A percentile compares a stretch with the other conserved stretches of the same genome.
These are phyloP conservation scores for Auricularia heimuer DNA, from an alignment of 768 basidiomycete species.

Conservation along the genomic window DNA sequence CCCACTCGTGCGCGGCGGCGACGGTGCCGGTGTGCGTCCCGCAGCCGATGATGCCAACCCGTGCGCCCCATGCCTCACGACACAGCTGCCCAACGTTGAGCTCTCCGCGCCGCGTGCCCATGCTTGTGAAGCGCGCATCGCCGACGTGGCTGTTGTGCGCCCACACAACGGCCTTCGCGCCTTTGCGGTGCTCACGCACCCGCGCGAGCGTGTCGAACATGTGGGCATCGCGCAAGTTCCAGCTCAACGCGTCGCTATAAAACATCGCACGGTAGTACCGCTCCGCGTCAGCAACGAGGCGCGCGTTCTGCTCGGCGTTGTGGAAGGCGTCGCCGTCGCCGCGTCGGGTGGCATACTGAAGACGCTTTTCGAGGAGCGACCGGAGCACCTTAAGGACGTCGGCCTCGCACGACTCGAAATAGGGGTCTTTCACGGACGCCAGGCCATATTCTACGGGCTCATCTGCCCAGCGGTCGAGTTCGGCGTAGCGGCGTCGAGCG, in stretches of 20 bases:
- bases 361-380: slow-evolving; percentile 13
- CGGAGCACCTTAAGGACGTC: slow-evolving; percentile 19
- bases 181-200: slow-evolving; percentile 12
- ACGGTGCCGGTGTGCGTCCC: slow-evolving; percentile 20
- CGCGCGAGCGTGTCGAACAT: slow-evolving; percentile 16
- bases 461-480: slow-evolving; percentile 1
- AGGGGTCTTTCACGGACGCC: slow-evolving; percentile 4
- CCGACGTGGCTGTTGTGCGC: slow-evolving; percentile 24
- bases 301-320: slow-evolving; percentile 22
- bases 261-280: slow-evolving; percentile 23
- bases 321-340: slow-evolving; percentile 16
- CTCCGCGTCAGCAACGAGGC: slow-evolving; percentile 21
- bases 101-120: slow-evolving; percentile 19
- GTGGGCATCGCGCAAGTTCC: slow-evolving; percentile 17
- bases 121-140: slow-evolving; percentile 21
- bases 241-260: slow-evolving; percentile 16
- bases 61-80: slow-evolving; percentile 18
- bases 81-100: slow-evolving; percentile 21
- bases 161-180: slow-evolving; percentile 15
- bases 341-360: slow-evolving; percentile 15
- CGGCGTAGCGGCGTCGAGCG: slow-evolving; percentile 18
- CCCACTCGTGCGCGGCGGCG: slow-evolving; percentile 20
- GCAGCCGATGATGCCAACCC: slow-evolving; percentile 21
- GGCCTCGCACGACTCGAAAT: slow-evolving; percentile 15
- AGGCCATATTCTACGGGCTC: slow-evolving; percentile 5